Conservation (phyloP, 352 stramenopile species). For the Pythium sukuiense region DNA sequence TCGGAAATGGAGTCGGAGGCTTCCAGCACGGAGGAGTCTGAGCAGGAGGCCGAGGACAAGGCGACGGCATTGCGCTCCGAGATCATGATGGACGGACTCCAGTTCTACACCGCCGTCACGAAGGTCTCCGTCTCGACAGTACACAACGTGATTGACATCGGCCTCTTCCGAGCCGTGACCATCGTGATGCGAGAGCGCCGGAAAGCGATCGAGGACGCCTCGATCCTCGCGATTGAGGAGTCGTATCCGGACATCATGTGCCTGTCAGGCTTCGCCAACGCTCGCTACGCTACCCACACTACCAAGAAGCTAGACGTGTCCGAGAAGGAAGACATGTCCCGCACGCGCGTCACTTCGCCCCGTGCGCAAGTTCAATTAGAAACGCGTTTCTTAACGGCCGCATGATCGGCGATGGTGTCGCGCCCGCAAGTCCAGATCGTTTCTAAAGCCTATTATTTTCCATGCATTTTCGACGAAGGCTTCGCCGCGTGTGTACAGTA, state of each 20-base stretch:
- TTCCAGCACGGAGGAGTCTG: background rate
- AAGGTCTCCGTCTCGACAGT: conserved; percentile 40
- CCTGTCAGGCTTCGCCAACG: conserved; percentile 25
- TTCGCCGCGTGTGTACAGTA: background rate
- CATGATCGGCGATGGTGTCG: conserved; percentile 3
- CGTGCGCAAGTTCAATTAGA: conserved; percentile 16
- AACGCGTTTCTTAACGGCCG: conserved; percentile 25
- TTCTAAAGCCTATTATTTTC: conserved; percentile 2
- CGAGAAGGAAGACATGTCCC: conserved; percentile 2
- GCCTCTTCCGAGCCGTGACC: conserved; percentile 37
- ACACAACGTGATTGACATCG: conserved; percentile 37
- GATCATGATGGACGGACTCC: conserved; percentile 39
- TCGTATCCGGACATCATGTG: conserved; percentile 72
- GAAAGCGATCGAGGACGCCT: conserved; percentile 37
- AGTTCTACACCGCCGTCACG: conserved; percentile 66
- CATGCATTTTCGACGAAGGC: conserved; percentile 5
- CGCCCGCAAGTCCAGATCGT: background rate
- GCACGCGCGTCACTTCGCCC: background rate
- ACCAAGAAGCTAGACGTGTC: conserved; percentile 3
- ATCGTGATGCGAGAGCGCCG: conserved; percentile 30
- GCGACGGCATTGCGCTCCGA: background rate
- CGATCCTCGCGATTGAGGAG: conserved; percentile 56
- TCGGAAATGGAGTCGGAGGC: conserved; percentile 25
- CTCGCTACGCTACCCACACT: background rate
- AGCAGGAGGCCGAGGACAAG: conserved; percentile 4